Conservation (phyloP, 139 green algal genomes). For the Picochlorum costavermella region DNA sequence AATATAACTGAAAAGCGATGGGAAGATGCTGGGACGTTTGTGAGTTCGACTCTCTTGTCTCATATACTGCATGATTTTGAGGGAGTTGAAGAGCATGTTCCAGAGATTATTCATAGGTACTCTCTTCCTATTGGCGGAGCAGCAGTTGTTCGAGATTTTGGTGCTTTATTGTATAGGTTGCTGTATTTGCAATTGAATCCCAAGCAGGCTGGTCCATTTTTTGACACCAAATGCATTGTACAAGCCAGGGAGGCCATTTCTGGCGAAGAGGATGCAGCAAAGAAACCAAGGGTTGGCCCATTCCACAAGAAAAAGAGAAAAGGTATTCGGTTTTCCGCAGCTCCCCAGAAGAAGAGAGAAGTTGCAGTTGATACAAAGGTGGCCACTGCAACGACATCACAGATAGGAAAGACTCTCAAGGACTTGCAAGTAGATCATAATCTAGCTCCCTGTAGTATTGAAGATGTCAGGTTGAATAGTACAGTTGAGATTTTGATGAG, state of each 20-base stretch:
- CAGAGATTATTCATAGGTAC: conserved; percentile 50
- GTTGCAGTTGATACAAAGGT: background rate
- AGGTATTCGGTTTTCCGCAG: background rate
- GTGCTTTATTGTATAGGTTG: conserved; percentile 48
- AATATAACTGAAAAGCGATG: conserved; percentile 46
- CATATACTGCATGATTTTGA: conserved; percentile 49
- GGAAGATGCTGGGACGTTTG: conserved; percentile 6
- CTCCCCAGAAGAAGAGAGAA: background rate
- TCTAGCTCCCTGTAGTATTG: background rate
- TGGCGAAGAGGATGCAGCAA: background rate
- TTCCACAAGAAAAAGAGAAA: background rate
- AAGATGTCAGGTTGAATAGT: background rate
- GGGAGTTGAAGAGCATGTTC: conserved; percentile 27
- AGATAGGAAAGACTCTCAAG: no score
- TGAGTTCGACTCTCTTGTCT: conserved; percentile 33
- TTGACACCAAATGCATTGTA: conserved; percentile 13
- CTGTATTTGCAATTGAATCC: conserved; percentile 41
- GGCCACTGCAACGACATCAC: background rate
- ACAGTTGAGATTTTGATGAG: background rate
- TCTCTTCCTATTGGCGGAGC: conserved; percentile 1
- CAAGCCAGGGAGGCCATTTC: background rate
- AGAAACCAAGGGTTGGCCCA: background rate
- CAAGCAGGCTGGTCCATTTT: conserved; percentile 23
- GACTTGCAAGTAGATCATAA: no score
- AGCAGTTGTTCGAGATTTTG: conserved; percentile 28